A percentile compares a stretch with the other conserved stretches of the same genome.
These are phyloP conservation scores for Talaromyces wortmannii DNA, from an alignment of 495 filamentous ascomycete species.

Conservation along the genomic window DNA sequence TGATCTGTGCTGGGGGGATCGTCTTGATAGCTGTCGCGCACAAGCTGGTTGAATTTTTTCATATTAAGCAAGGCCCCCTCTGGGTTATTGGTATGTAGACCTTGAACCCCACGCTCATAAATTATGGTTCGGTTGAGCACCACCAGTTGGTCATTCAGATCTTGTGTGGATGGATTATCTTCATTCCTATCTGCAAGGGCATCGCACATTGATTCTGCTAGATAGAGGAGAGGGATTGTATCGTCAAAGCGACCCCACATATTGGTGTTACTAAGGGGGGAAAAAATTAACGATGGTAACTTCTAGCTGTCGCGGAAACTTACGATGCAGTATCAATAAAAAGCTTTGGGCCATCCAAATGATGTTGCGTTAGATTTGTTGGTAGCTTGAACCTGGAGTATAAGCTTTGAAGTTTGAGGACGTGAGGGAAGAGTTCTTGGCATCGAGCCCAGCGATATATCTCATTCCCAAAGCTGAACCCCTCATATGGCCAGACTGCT, in stretches of 20 bases:
- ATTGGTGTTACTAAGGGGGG: not conserved
- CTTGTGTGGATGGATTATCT: not conserved
- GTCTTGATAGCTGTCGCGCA: not conserved
- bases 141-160: not conserved
- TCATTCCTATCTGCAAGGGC: not conserved
- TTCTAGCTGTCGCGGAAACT: not conserved
- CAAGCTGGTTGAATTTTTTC: conserved; percentile 1
- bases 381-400: not conserved
- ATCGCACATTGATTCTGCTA: not conserved
- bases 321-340: conserved; percentile 8
- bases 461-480: conserved; percentile 7
- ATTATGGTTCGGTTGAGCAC: not conserved
- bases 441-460: conserved; percentile 11
- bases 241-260: not conserved
- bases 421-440: conserved; percentile 11
- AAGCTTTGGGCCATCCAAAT: conserved; percentile 6
- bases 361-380: not conserved
- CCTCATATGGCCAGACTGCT: conserved; percentile 7
- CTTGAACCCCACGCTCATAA: not conserved
- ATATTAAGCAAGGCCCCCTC: not conserved
- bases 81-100: not conserved
- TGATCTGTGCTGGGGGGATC: not conserved
- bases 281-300: too few species aligned
- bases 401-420: conserved; percentile 6
- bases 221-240: not conserved